Evolutionary conservation across 495 filamentous ascomycete species (phyloP), one percentile per base, ranked within the genome.

Genomic region (Talaromyces borbonicus): DNA sequence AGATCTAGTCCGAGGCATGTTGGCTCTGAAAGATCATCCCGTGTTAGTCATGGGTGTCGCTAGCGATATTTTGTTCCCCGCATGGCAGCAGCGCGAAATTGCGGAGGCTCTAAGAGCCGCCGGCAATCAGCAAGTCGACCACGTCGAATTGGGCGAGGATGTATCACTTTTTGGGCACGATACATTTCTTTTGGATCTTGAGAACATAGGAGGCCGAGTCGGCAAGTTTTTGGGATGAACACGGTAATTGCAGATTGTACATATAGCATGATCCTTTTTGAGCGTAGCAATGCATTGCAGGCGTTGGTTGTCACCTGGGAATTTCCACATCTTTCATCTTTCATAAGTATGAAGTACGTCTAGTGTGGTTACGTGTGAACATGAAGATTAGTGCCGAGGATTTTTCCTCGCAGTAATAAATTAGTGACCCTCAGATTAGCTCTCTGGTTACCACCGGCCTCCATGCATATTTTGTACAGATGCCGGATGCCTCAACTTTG

Each of bases 71-170:
- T 67, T 99, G 29, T 99, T 99, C 68, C 92, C 92, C 1, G 87
- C 93, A 1, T 99, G 92, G 90, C 92, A 99, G 65, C 92, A 99
- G 68, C 78, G 86, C 29, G 92, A 99, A 63, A 81, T 97, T 51
- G 93, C 92, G 2, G 79, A 87, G 56, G 84, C 93, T 1, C 64
- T 99, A 52, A 74, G 79, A 43, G 72, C 70, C 23, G 73, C 74
- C 0, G 92, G 93, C 2, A 97, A 95, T 54, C 65, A 72, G 45
- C 78, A 66, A 8, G 88, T 97, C 1, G 80, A 79, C 43, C 88
- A 99, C 66, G 74, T 88, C 7, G 93, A 99, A 60, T 66, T 97
- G 22, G 92, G 88, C 31, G 88, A 95, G 64, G 89, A 95, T 61
- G 70, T 86, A 48, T 94, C 87, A 43, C 52, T 94, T 48, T 99